Percentiles rank a stretch among this genome's conserved stretches.
Conservation (phyloP, 148 eudicot species). For the Mesembryanthemum crystallinum region DNA sequence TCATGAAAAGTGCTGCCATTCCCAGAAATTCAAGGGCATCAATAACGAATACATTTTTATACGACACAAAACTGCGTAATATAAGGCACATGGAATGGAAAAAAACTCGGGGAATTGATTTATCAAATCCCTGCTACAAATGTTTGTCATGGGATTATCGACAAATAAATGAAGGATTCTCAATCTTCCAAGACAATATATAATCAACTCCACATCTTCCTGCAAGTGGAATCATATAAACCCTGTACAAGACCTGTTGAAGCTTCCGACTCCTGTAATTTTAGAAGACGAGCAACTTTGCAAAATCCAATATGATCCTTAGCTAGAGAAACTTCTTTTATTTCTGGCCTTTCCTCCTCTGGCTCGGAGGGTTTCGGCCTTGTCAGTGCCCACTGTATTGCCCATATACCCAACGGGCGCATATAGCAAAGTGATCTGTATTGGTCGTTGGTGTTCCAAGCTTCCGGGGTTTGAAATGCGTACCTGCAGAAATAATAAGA, state of each 20-base stretch:
- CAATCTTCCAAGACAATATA: slow-evolving; percentile 16
- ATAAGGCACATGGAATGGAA: neutral
- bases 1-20: neutral
- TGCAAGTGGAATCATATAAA: slow-evolving; percentile 38
- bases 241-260: slow-evolving; percentile 31
- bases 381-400: slow-evolving; percentile 47
- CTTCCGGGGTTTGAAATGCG: slow-evolving; percentile 51
- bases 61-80: neutral
- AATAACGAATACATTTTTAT: neutral
- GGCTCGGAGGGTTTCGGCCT: slow-evolving; percentile 22
- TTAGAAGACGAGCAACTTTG: slow-evolving; percentile 38
- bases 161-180: neutral
- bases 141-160: neutral
- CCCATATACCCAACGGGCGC: slow-evolving; percentile 57
- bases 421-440: slow-evolving; percentile 49
- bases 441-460: slow-evolving; percentile 43
- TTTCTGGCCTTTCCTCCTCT: slow-evolving; percentile 31
- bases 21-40: neutral
- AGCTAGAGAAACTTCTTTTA: slow-evolving; percentile 27
- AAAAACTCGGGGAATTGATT: neutral
- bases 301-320: slow-evolving; percentile 34
- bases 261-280: slow-evolving; percentile 34
- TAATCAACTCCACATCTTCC: slow-evolving; percentile 28
- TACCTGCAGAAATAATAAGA: slow-evolving; percentile 22
- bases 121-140: neutral